Evolutionary conservation across 768 basidiomycete genomes (phyloP).

Genomic region (Lepiota subincarnata): DNA sequence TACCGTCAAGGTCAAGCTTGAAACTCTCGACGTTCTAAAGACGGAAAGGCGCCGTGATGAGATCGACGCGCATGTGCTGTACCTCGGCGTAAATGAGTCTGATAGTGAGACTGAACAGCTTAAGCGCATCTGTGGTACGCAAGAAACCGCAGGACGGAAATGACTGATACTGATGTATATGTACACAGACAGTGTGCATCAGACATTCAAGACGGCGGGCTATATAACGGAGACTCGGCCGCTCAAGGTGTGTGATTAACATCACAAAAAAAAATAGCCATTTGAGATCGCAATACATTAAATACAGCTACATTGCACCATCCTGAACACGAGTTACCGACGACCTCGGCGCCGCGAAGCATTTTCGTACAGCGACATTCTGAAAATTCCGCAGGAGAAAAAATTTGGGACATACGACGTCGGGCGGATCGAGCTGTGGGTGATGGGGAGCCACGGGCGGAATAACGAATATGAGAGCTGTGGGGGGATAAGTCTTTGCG

Average conservation of each 20-base stretch:
- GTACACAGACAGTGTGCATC: conserved; percentile 17
- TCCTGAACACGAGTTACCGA: conserved; percentile 46
- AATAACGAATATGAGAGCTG: conserved; percentile 60
- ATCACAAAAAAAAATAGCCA: too few relatives aligned
- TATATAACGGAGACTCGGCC: conserved; percentile 44
- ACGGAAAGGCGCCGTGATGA: conserved; percentile 22
- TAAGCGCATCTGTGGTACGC: conserved; percentile 27
- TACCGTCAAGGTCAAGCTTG: conserved; percentile 34
- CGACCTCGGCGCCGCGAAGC: conserved; percentile 28
- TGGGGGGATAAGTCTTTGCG: conserved; percentile 27
- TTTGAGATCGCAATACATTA: not conserved
- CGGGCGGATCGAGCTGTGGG: conserved; percentile 59
- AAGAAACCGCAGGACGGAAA: not conserved
- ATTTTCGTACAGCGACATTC: conserved; percentile 38
- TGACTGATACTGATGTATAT: conserved; percentile 18
- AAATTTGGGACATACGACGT: conserved; percentile 53
- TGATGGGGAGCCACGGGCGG: conserved; percentile 64
- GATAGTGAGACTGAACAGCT: conserved; percentile 25
- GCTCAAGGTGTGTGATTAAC: conserved; percentile 36
- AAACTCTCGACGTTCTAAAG: conserved; percentile 45
- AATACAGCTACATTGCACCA: conserved; percentile 43
- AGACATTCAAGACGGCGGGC: conserved; percentile 32
- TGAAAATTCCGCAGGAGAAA: not conserved
- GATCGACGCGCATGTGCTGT: conserved; percentile 50
- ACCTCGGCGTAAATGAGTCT: conserved; percentile 40